Evolutionary conservation across 2,329 filamentous ascomycete species (phyloP).

Genomic region (Ophiocordyceps camponoti-leonardi): DNA sequence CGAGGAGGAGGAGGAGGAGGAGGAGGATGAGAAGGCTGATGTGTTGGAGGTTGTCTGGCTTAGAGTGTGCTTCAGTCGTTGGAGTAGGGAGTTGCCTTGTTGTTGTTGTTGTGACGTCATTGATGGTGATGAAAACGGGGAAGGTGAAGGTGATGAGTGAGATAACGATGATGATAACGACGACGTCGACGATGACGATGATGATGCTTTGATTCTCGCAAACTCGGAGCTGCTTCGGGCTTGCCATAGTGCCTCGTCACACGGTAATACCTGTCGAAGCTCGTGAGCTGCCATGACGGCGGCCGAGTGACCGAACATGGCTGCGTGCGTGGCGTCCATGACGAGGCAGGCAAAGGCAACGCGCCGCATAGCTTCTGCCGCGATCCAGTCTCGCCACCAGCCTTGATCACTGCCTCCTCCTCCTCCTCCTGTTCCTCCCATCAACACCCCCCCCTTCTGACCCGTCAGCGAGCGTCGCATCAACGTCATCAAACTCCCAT

Average conservation of each 20-base stretch:
- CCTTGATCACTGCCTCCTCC: too few relatives aligned
- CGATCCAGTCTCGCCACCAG: slow-evolving; percentile 94
- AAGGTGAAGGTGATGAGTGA: too few relatives aligned
- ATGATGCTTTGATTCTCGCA: slow-evolving; percentile 61
- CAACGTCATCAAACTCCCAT: slow-evolving; percentile 84
- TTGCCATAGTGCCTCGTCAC: slow-evolving; percentile 84
- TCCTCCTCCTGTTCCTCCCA: too few relatives aligned
- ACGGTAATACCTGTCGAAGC: slow-evolving; percentile 78
- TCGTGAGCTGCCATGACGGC: slow-evolving; percentile 95
- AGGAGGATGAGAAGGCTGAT: slow-evolving; percentile 46
- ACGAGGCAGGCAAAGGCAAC: slow-evolving; percentile 90
- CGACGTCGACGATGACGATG: slow-evolving; percentile 62
- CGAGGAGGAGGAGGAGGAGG: too few relatives aligned
- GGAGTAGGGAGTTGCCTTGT: slow-evolving; percentile 74
- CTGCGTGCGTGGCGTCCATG: slow-evolving; percentile 88
- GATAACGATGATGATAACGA: too few relatives aligned
- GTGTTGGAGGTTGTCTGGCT: slow-evolving; percentile 55
- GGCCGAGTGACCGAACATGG: slow-evolving; percentile 93
- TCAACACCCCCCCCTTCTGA: too few relatives aligned
- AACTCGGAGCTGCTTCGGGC: slow-evolving; percentile 80
- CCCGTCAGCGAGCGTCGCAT: slow-evolving; percentile 49
- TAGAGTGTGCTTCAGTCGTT: slow-evolving; percentile 77
- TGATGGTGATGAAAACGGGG: too few relatives aligned
- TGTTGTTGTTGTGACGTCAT: too few relatives aligned
- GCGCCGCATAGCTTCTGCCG: slow-evolving; percentile 74